Percentiles rank a stretch among this genome's conserved stretches.
Evolutionary conservation across 2,329 filamentous ascomycete genomes (phyloP).

Genomic region (Gliomastix tumulicola): DNA sequence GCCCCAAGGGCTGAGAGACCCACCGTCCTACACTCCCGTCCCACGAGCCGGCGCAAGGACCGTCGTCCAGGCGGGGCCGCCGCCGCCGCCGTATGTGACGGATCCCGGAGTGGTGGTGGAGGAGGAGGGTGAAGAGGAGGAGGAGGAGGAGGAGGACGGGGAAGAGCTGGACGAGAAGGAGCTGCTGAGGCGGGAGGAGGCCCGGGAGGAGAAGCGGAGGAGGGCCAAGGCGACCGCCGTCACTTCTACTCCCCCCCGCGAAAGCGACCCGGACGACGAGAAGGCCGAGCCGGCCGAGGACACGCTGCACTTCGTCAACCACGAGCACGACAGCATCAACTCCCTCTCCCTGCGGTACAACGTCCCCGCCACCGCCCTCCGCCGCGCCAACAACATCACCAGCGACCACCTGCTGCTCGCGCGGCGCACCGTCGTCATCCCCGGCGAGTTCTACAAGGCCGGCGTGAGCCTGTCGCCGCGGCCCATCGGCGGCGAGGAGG

Average conservation of each 20-base stretch:
- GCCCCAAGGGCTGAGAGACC: conserved; percentile 58
- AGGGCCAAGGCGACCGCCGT: no score
- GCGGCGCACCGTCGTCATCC: conserved; percentile 64
- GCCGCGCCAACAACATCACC: conserved; percentile 62
- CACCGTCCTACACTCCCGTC: conserved; percentile 54
- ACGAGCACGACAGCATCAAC: conserved; percentile 57
- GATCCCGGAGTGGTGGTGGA: no score
- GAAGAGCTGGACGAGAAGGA: no score
- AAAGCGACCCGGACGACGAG: conserved; percentile 12
- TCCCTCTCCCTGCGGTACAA: conserved; percentile 67
- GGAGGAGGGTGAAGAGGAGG: no score
- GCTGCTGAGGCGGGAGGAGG: no score
- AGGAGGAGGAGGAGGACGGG: no score
- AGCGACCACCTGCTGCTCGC: conserved; percentile 65
- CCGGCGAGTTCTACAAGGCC: conserved; percentile 60
- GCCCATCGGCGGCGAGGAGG: conserved; percentile 68
- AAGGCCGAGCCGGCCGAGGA: conserved; percentile 42
- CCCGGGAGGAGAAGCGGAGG: no score
- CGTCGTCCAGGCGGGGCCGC: conserved; percentile 25
- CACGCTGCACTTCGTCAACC: conserved; percentile 68
- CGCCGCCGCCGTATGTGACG: no score
- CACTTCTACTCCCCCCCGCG: no score
- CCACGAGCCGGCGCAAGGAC: conserved; percentile 23
- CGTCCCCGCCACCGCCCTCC: conserved; percentile 56
- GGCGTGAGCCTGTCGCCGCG: conserved; percentile 61